Conservation (phyloP, 1,284 basidiomycete genomes). For the Apiotrichum brassicae region DNA sequence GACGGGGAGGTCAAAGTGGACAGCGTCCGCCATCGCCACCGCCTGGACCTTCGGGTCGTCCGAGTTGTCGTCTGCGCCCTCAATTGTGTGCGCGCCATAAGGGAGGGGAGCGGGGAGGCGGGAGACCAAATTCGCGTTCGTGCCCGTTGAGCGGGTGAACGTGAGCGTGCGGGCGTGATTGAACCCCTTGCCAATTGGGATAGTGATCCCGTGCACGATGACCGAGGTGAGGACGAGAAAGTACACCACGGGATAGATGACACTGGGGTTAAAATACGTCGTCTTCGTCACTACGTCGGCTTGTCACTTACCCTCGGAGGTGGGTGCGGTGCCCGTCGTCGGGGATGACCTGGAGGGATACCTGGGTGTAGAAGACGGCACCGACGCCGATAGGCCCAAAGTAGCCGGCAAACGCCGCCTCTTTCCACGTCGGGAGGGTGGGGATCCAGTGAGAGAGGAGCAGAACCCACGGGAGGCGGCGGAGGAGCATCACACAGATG, state of each 20-base stretch:
- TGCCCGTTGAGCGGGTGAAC: constrained; percentile 1
- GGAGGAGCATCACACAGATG: constrained; percentile 66
- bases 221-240: constrained; percentile 52
- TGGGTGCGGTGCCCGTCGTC: constrained; percentile 44
- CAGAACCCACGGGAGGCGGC: constrained; percentile 47
- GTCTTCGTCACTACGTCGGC: no score
- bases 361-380: constrained; percentile 51
- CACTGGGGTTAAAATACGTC: constrained; percentile 6
- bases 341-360: constrained; percentile 49
- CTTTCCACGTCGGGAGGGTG: constrained; percentile 37
- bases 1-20: not conserved
- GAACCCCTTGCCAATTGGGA: constrained; percentile 38
- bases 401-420: constrained; percentile 44
- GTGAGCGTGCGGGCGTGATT: constrained; percentile 7
- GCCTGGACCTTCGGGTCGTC: not conserved
- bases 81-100: no score
- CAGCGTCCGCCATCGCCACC: not conserved
- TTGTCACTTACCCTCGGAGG: constrained; percentile 32
- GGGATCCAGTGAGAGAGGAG: constrained; percentile 37
- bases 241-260: constrained; percentile 51
- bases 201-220: constrained; percentile 49
- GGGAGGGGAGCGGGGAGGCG: constrained; percentile 12
- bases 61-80: no score
- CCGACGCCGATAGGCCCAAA: constrained; percentile 48
- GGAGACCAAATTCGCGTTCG: constrained; percentile 5